Conservation (phyloP, 495 filamentous ascomycete species). For the Neurospora sp. region DNA sequence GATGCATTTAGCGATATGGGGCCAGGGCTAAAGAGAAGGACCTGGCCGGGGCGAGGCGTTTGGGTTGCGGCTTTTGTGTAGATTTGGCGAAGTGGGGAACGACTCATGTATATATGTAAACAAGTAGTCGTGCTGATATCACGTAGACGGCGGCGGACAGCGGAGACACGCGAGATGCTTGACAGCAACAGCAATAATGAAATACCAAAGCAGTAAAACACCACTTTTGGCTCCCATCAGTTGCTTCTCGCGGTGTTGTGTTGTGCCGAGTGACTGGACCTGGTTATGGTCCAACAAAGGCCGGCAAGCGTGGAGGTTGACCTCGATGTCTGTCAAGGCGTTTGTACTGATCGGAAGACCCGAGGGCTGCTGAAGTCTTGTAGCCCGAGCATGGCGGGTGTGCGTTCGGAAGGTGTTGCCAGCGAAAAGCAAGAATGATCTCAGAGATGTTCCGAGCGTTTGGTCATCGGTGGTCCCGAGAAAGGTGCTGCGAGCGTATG, state of each 20-base stretch:
- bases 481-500: neutral
- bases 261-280: neutral
- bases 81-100: conserved; percentile 5
- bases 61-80: conserved; percentile 18
- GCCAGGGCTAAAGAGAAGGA: conserved; percentile 8
- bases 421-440: neutral
- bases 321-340: neutral
- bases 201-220: neutral
- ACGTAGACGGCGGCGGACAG: neutral
- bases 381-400: neutral
- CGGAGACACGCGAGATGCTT: neutral
- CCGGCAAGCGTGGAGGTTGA: neutral
- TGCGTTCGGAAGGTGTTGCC: neutral
- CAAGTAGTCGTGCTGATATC: neutral
- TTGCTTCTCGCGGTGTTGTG: neutral
- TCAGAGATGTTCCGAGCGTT: neutral
- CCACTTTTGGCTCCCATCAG: neutral
- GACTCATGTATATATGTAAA: conserved; percentile 15
- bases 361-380: neutral
- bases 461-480: neutral
- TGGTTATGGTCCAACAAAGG: neutral
- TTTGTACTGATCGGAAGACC: neutral
- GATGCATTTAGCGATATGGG: conserved; percentile 23
- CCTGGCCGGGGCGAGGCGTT: conserved; percentile 19
- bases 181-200: neutral